Conservation (phyloP, 2,329 filamentous ascomycete species). For the Penicillium fuscoglaucum region DNA sequence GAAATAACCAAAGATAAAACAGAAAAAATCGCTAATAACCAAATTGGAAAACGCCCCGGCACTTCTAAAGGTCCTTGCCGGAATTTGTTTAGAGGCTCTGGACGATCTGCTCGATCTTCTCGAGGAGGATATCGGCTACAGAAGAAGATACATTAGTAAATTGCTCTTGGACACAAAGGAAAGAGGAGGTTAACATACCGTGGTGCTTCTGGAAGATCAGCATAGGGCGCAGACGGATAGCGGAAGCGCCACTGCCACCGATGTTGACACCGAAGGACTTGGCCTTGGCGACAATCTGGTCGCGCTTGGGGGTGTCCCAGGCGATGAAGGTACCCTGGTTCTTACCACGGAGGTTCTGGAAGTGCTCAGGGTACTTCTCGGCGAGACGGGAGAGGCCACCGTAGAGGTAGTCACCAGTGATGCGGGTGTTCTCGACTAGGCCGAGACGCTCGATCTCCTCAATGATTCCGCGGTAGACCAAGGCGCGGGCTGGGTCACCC, state of each 20-base stretch:
- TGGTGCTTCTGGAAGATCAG: conserved; percentile 70
- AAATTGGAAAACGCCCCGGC: conserved; percentile 17
- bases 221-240: conserved; percentile 84
- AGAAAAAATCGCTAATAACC: conserved; percentile 22
- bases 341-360: conserved; percentile 82
- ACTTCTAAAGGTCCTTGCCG: conserved; percentile 8
- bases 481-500: conserved; percentile 81
- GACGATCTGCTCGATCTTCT: conserved; percentile 73
- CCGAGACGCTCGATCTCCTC: conserved; percentile 73
- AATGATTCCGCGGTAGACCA: conserved; percentile 85
- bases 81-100: conserved; percentile 41
- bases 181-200: conserved; percentile 43
- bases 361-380: conserved; percentile 70
- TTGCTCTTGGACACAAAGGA: background rate
- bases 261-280: conserved; percentile 83
- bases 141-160: background rate
- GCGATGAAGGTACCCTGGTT: conserved; percentile 90
- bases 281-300: conserved; percentile 70
- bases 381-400: conserved; percentile 66
- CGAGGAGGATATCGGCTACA: conserved; percentile 71
- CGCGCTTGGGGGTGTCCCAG: conserved; percentile 72
- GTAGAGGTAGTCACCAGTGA: conserved; percentile 77
- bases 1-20: conserved; percentile 4
- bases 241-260: conserved; percentile 73
- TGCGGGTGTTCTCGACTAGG: conserved; percentile 76